A percentile compares a stretch with the other conserved stretches of the same genome.
Evolutionary conservation across 495 filamentous ascomycete genomes (phyloP).

Genomic region (Aspergillus nanangensis): DNA sequence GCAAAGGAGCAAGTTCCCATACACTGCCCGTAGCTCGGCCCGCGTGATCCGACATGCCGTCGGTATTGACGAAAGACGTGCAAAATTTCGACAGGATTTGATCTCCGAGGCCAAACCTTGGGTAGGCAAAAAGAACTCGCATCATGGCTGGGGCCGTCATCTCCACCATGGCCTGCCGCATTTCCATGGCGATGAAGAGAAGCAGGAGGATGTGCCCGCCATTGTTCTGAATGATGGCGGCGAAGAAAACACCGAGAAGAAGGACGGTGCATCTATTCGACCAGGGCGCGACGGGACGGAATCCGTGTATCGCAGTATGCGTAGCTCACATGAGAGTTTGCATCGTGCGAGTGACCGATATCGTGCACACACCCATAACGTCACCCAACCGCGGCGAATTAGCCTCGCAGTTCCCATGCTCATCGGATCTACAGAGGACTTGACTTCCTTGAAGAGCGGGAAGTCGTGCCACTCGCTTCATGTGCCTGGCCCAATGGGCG

Average conservation of each 20-base stretch:
- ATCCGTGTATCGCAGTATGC: conserved; percentile 32
- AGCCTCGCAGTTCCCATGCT: conserved; percentile 28
- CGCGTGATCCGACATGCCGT: conserved; percentile 69
- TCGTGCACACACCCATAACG: conserved; percentile 31
- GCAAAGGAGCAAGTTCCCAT: conserved; percentile 76
- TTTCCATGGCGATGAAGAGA: conserved; percentile 9
- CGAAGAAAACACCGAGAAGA: conserved; percentile 5
- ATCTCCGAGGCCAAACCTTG: conserved; percentile 54
- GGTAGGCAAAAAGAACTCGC: conserved; percentile 25
- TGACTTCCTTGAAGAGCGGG: conserved; percentile 31
- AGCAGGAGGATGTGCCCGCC: conserved; percentile 22
- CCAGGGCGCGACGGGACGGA: conserved; percentile 23
- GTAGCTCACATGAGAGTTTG: conserved; percentile 21
- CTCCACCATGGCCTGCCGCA: conserved; percentile 19
- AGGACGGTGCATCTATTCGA: conserved; percentile 1
- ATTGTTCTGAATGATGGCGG: conserved; percentile 26
- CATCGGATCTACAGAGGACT: conserved; percentile 28
- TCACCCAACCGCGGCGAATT: conserved; percentile 9
- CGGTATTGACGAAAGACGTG: conserved; percentile 72
- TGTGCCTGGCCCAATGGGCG: conserved; percentile 16
- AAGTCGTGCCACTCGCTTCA: conserved; percentile 37
- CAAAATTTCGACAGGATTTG: conserved; percentile 65
- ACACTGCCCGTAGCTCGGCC: conserved; percentile 73
- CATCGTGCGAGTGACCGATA: conserved; percentile 29
- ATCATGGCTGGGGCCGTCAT: conserved; percentile 28